phyloP scores from a whole-genome alignment of 2,329 filamentous ascomycete genomes.

The Aspergillus eucalypticola region DNA sequence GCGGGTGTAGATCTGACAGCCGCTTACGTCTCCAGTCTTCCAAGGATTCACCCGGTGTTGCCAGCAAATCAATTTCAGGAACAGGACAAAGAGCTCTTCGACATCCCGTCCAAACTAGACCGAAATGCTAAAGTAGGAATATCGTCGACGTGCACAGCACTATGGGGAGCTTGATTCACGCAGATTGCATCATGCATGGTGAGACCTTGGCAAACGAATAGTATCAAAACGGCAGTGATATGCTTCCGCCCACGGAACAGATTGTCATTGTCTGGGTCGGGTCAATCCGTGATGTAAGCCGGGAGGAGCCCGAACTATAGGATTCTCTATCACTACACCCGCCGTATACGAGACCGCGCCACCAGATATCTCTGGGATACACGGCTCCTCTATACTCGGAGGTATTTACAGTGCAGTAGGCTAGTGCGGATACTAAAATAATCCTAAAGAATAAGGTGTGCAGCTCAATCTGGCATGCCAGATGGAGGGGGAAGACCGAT shows the following conservation, averaged over 20 bases:
- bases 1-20: neutral
- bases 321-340: neutral
- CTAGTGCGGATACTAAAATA: no score
- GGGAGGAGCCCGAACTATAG: neutral
- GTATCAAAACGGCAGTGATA: neutral
- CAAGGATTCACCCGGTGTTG: neutral
- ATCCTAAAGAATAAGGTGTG: no score
- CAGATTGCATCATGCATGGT: neutral
- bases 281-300: conserved; percentile 3
- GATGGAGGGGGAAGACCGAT: neutral
- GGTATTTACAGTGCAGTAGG: neutral
- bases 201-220: neutral
- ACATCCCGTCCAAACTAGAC: neutral
- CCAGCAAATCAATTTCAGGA: neutral
- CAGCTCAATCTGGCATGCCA: neutral
- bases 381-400: neutral
- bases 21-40: neutral
- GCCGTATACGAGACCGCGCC: neutral
- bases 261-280: neutral
- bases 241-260: neutral
- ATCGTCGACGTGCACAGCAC: neutral
- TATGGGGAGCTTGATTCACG: neutral
- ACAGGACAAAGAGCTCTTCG: neutral
- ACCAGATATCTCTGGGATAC: neutral
- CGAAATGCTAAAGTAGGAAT: neutral